Percentiles rank a stretch among this genome's conserved stretches.
phyloP scores from a whole-genome alignment of 345 rosid genomes.

The Noccaea bulbosa region DNA sequence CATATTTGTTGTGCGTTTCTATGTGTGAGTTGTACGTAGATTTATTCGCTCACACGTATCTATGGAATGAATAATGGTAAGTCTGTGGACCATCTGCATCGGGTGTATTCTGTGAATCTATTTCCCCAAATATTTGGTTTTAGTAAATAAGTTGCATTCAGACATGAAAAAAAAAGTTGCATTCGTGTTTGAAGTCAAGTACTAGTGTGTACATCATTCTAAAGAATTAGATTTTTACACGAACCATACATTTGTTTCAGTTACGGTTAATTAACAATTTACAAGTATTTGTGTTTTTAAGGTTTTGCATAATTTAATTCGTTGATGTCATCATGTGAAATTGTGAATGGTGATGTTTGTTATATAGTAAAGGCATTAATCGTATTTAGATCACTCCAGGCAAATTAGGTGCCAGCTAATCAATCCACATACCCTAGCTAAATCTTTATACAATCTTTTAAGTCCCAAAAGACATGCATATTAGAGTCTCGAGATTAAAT shows the following conservation, averaged over 20 bases:
- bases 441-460: neutral
- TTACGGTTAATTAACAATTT: neutral
- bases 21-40: conserved; percentile 41
- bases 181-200: conserved; percentile 38
- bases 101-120: conserved; percentile 37
- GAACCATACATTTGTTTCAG: neutral
- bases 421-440: neutral
- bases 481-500: neutral
- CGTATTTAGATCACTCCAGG: neutral
- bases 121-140: conserved; percentile 39
- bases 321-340: conserved; percentile 11
- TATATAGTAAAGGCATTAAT: conserved; percentile 4
- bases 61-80: conserved; percentile 38
- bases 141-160: conserved; percentile 40
- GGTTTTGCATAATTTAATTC: neutral
- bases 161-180: conserved; percentile 22
- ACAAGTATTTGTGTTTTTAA: neutral
- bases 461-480: neutral
- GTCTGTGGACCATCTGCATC: conserved; percentile 45
- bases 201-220: conserved; percentile 41
- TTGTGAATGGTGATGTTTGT: neutral
- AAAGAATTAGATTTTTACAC: conserved; percentile 16
- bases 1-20: conserved; percentile 32
- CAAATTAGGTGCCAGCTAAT: conserved; percentile 11
- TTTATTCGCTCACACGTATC: conserved; percentile 43